A percentile compares a stretch with the other conserved stretches of the same genome.
Conservation (phyloP, 2,329 filamentous ascomycete species). For the Ophiostoma quercus region DNA sequence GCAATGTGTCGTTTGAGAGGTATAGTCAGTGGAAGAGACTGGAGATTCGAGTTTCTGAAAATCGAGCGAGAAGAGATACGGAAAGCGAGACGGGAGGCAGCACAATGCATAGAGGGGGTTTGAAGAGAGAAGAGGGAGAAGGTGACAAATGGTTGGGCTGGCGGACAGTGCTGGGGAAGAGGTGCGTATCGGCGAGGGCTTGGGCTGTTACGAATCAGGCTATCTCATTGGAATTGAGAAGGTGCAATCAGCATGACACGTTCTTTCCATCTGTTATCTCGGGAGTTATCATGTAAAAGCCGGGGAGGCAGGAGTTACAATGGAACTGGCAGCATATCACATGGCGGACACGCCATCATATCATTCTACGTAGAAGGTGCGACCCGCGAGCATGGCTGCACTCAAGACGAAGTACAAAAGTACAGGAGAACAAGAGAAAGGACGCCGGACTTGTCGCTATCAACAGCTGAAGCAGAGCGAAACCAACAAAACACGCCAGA, state of each 20-base stretch:
- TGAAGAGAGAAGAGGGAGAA: not conserved
- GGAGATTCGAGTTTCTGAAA: not conserved
- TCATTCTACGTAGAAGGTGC: not conserved
- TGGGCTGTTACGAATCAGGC: constrained; percentile 6
- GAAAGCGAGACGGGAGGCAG: constrained; percentile 20
- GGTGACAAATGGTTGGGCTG: not conserved
- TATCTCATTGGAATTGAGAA: not conserved
- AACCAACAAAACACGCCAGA: not conserved
- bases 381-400: not conserved
- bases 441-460: not conserved
- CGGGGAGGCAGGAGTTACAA: not conserved
- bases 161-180: not conserved
- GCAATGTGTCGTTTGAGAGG: not conserved
- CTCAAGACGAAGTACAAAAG: not conserved
- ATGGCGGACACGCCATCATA: not conserved
- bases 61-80: constrained; percentile 23
- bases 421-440: not conserved
- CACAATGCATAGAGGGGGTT: constrained; percentile 25
- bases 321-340: not conserved
- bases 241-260: not conserved
- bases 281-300: not conserved
- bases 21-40: no score
- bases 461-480: not conserved
- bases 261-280: not conserved
- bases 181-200: not conserved